Base-by-base conservation (phyloP, 352 stramenopile genomes). In the Globisporangium emineosum region DNA sequence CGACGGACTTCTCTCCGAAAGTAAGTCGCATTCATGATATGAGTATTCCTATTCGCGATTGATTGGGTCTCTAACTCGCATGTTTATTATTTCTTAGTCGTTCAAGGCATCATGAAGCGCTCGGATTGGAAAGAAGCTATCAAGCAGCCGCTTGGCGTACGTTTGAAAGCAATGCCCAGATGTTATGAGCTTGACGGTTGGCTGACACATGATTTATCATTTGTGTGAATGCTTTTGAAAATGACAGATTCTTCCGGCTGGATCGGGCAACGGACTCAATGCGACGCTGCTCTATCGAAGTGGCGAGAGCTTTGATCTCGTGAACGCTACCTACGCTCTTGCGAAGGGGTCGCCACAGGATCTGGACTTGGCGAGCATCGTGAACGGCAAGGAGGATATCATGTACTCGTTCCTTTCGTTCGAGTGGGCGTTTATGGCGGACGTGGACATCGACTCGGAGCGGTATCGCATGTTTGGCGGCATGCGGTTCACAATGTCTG, bases 331-430 rank as follows among this genome's bases (percentile, higher is more conserved):
- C 3, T 90, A 81, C 45, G 74, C 75, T 12, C 79, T 95, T 19
- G 80, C 71, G 1, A 93, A 93, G 58, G 86, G 87, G 25, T 66
- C 65, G 21, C 45, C 75, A 2, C 76, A 88, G 43, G 80, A 89
- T 19, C 66, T 95, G 50, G 86, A 95, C 35, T 10, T 68, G 7
- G 79, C 85, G 32, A 81, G 70, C 23, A 61, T 78, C 42, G 71
- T 75, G 23, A 86, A 88, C 51, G 71, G 71, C 43, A 66, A 83
- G 45, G 67, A 77, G 29, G 67, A 87, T 40, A 50, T 78, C 35
- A 81, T 89, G 76, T 84, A 87, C 71, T 88, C 81, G 23, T 95
- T 96, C 64, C 71, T 96, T 58, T 90, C 81, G n/a, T 49, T 95
- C 15, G 79, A 89, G 62, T 97, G 88, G 88, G 89, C 81, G 15